Conservation (phyloP, 192 early-diverging fungal species). For the Rhizophagus prolifer region DNA sequence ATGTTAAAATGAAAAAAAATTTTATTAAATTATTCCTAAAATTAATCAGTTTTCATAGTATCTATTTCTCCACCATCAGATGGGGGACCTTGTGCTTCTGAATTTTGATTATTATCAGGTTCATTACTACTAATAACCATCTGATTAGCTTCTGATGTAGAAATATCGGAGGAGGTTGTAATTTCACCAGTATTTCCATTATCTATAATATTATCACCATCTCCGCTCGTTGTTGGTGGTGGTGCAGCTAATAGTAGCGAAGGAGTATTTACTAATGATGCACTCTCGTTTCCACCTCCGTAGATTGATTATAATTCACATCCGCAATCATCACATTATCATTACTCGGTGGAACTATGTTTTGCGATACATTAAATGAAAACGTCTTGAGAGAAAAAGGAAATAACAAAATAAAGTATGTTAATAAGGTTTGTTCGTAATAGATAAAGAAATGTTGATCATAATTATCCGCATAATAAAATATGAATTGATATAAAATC, state of each 20-base stretch:
- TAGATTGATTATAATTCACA: neutral
- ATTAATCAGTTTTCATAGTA: neutral
- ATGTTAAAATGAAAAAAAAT: no score
- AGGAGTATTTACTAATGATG: neutral
- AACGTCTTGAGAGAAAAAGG: neutral
- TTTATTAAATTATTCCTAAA: neutral
- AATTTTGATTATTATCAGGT: neutral
- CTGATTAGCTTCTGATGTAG: neutral
- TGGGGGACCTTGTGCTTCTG: neutral
- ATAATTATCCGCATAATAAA: neutral
- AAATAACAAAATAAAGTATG: neutral
- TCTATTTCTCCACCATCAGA: neutral
- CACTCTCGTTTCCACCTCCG: neutral
- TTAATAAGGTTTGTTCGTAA: neutral
- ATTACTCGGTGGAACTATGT: neutral
- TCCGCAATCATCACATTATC: neutral
- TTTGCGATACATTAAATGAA: neutral
- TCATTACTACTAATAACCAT: neutral
- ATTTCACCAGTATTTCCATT: neutral
- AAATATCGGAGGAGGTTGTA: neutral
- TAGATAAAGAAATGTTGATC: neutral
- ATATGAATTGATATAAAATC: neutral
- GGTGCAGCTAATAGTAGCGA: neutral
- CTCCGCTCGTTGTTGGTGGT: neutral
- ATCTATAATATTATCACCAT: neutral